Conservation (phyloP, 768 basidiomycete genomes). For the Leccinum subgranulosum region DNA sequence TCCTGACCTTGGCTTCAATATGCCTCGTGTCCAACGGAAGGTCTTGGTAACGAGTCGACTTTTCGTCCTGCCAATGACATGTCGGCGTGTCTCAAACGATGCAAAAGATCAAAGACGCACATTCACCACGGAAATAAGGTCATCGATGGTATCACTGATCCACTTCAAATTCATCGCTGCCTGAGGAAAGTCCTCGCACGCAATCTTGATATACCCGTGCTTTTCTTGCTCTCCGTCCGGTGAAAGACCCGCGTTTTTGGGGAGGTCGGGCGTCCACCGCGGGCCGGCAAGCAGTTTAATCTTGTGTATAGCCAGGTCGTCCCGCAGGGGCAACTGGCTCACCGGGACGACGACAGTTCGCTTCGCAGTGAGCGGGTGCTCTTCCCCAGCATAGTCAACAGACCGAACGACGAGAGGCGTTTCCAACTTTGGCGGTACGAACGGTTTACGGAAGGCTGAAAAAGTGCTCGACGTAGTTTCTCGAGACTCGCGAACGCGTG, state of each 20-base stretch:
- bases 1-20: constrained; percentile 64
- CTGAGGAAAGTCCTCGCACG: constrained; percentile 82
- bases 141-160: constrained; percentile 83
- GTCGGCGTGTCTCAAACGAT: constrained; percentile 11
- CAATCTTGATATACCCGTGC: constrained; percentile 87
- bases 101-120: constrained; percentile 46
- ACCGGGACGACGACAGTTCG: constrained; percentile 74
- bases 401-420: constrained; percentile 70
- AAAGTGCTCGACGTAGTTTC: constrained; percentile 3
- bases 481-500: constrained; percentile 2
- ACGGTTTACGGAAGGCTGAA: constrained; percentile 79
- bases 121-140: constrained; percentile 77
- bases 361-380: constrained; percentile 69
- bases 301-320: constrained; percentile 70
- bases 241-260: constrained; percentile 60
- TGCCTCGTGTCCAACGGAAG: constrained; percentile 84
- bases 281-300: constrained; percentile 86
- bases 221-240: constrained; percentile 41
- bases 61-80: constrained; percentile 29
- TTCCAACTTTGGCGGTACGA: constrained; percentile 57
- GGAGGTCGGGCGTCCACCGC: constrained; percentile 77
- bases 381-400: constrained; percentile 73
- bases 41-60: constrained; percentile 46
- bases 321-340: constrained; percentile 62
- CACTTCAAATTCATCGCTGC: constrained; percentile 91